Evolutionary conservation across 139 green algal species (phyloP), one percentile per base, ranked within the genome.

Genomic region (Chlorella sp.): DNA sequence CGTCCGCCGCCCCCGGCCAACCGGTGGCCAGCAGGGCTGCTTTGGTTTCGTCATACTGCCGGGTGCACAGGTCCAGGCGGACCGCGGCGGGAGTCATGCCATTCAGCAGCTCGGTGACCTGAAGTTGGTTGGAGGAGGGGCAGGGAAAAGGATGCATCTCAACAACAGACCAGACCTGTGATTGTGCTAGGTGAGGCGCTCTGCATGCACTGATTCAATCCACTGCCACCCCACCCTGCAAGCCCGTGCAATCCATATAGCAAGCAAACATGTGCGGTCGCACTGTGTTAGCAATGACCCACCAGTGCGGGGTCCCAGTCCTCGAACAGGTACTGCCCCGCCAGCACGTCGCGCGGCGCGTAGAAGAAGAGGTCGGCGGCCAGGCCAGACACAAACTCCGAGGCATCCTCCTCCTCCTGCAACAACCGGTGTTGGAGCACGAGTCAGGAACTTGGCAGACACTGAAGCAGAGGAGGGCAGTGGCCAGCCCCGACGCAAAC

Each of bases 321-420:
- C 38, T 96, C 87, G 64, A 95, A 89, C 56, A 97, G 41, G 80
- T 91, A 95, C 32, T 90, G 85, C 17, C 88, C 86, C 25, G 86
- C 80, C 87, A 98, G 86, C 36, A 92, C 80, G 85, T 98, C 90
- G 63, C 91, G 55, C 0, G 94, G 92, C 0, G 68, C 38, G 39
- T 90, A 90, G 34, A 84, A 71, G 76, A 90, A 91, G 82, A 96
- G 67, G 83, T 89, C 83, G 13, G 68, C 64, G 11, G 93, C 91
- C 56, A 98, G 88, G 6, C 88, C 75, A 0, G 89, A 87, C 0
- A 91, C 91, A 47, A 93, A 96, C 57, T 99, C 94, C 44, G 92
- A 89, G 13, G 93, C 90, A 63, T 98, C 94, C 74, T 97, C 94
- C 83, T 99, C 96, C 87, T 99, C 96, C 38, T 83, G 67, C 64